Conservation (phyloP, 192 early-diverging fungal genomes). For the Backusella mclennaniae region DNA sequence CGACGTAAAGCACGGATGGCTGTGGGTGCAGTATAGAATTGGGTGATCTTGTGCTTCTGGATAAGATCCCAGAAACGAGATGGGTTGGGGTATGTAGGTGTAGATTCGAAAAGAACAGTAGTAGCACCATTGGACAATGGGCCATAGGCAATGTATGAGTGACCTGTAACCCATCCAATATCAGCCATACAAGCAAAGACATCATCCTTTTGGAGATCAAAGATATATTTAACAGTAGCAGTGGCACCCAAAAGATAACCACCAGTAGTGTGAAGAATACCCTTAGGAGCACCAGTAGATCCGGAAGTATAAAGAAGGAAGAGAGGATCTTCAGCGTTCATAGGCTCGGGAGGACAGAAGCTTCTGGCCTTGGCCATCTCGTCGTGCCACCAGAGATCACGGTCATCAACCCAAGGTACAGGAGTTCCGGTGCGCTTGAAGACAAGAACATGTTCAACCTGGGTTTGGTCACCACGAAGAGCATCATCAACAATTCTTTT, state of each 20-base stretch:
- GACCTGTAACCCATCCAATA: constrained; percentile 88
- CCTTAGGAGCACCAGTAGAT: constrained; percentile 88
- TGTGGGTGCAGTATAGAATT: constrained; percentile 97
- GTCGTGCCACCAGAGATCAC: constrained; percentile 97
- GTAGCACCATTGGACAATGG: constrained; percentile 84
- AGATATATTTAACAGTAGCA: constrained; percentile 85
- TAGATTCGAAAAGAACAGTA: constrained; percentile 91
- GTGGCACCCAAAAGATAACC: constrained; percentile 90
- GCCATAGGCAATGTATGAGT: constrained; percentile 92
- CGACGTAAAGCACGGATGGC: constrained; percentile 92
- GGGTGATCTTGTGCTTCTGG: constrained; percentile 88
- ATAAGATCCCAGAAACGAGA: constrained; percentile 81
- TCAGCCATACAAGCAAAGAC: constrained; percentile 95
- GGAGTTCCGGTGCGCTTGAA: constrained; percentile 85
- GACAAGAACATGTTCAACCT: constrained; percentile 83
- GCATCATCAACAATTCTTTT: constrained; percentile 96
- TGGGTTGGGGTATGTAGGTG: constrained; percentile 90
- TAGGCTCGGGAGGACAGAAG: constrained; percentile 84
- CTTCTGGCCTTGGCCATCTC: constrained; percentile 77
- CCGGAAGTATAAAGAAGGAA: constrained; percentile 96
- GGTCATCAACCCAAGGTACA: constrained; percentile 67
- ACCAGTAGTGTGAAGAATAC: constrained; percentile 92
- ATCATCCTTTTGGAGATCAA: constrained; percentile 89
- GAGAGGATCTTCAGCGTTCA: constrained; percentile 91
- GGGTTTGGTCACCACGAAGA: constrained; percentile 64